These are phyloP conservation scores for Syzygium grande DNA, from an alignment of 345 rosid species.

Conservation along the genomic window DNA sequence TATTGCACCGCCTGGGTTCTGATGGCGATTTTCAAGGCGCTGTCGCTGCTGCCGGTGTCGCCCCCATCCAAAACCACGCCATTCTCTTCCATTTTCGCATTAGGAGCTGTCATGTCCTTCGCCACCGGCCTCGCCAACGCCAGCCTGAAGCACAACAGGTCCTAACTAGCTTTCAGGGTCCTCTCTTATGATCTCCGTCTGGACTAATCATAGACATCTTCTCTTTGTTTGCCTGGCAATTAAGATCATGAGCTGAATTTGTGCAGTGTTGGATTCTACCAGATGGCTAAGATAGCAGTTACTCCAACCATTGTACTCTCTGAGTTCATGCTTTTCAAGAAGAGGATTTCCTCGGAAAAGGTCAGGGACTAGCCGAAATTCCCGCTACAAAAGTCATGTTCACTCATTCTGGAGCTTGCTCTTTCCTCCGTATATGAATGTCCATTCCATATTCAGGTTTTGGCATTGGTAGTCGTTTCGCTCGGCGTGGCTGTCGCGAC, in stretches of 20 bases:
- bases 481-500: slow-evolving; percentile 88
- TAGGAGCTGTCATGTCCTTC: slow-evolving; percentile 89
- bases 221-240: not conserved
- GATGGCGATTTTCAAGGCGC: slow-evolving; percentile 61
- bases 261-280: slow-evolving; percentile 91
- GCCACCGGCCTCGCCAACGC: slow-evolving; percentile 96
- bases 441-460: slow-evolving; percentile 32
- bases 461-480: slow-evolving; percentile 65
- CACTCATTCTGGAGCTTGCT: not conserved
- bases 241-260: not conserved
- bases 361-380: slow-evolving; percentile 11
- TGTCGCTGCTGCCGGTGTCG: slow-evolving; percentile 69
- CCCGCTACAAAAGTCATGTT: not conserved
- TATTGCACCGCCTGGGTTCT: slow-evolving; percentile 75
- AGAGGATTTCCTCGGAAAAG: slow-evolving; percentile 59
- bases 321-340: slow-evolving; percentile 61
- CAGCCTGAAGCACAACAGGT: slow-evolving; percentile 89
- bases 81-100: slow-evolving; percentile 61
- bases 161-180: not conserved
- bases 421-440: not conserved
- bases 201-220: not conserved
- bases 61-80: slow-evolving; percentile 87
- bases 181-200: not conserved
- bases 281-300: slow-evolving; percentile 96
- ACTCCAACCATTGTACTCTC: slow-evolving; percentile 90